Evolutionary conservation across 2,329 filamentous ascomycete species (phyloP).

Genomic region (Tympanopsis confertula): DNA sequence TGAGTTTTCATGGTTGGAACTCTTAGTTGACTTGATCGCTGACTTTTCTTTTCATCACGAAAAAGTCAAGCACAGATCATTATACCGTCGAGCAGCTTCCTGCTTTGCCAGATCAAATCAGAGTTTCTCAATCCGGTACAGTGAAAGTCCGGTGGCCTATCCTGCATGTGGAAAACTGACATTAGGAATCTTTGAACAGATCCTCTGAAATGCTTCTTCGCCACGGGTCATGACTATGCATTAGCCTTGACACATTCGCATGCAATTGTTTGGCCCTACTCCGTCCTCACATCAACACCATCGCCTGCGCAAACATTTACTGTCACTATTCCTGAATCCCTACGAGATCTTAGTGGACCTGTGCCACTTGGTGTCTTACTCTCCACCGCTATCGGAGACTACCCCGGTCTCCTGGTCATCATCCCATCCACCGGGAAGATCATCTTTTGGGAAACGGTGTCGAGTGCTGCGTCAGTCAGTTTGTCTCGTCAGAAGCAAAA

Average conservation of each 20-base stretch:
- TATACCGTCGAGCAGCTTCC: conserved; percentile 47
- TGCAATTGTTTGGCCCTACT: conserved; percentile 52
- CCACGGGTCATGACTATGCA: conserved; percentile 30
- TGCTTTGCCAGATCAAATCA: conserved; percentile 40
- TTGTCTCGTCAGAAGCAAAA: conserved; percentile 43
- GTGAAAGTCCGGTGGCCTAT: no score
- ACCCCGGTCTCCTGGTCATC: conserved; percentile 45
- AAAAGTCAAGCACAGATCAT: conserved; percentile 46
- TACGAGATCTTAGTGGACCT: conserved; percentile 8
- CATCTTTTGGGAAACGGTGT: conserved; percentile 53
- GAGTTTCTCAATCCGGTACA: conserved; percentile 29
- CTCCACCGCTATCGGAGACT: conserved; percentile 33
- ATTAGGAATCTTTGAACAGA: conserved; percentile 16
- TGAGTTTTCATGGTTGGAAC: no score
- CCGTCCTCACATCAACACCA: conserved; percentile 7
- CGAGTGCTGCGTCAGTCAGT: conserved; percentile 43
- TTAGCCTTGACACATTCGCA: conserved; percentile 43
- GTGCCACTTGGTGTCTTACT: conserved; percentile 45
- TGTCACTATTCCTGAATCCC: conserved; percentile 13
- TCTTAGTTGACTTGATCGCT: no score
- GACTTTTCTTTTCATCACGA: no score
- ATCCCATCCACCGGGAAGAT: conserved; percentile 45
- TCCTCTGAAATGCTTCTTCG: conserved; percentile 22
- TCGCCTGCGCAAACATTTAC: conserved; percentile 4
- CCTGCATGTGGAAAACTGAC: no score